phyloP scores from a whole-genome alignment of 1,139 yeast species.

The Pichia inconspicua region DNA sequence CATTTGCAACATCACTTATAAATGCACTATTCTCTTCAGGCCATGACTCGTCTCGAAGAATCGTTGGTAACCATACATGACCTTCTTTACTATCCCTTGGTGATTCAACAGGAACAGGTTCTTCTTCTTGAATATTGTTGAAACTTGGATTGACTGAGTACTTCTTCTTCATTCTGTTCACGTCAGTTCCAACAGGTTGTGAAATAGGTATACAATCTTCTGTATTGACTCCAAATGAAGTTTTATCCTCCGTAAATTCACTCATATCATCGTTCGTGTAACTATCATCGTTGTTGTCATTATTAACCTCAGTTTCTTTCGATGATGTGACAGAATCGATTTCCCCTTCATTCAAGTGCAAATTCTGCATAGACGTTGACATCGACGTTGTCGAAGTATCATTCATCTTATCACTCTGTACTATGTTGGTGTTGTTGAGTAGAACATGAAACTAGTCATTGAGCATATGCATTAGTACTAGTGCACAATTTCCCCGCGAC shows the following conservation, averaged over 20 bases:
- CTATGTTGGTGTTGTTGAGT: no score
- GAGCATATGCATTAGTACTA: no score
- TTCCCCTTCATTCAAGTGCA: not conserved
- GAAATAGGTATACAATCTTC: constrained; percentile 16
- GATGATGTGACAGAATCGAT: not conserved
- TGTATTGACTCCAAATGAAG: constrained; percentile 16
- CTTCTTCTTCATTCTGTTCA: constrained; percentile 11
- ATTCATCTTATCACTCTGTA: not conserved
- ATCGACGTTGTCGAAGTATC: not conserved
- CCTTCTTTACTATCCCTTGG: not conserved
- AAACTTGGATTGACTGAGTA: constrained; percentile 21
- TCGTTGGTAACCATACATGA: constrained; percentile 23
- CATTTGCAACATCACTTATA: constrained; percentile 4
- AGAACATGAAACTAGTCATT: not conserved
- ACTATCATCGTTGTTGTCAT: not conserved
- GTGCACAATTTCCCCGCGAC: not conserved
- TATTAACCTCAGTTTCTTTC: not conserved
- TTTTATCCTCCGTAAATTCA: not conserved
- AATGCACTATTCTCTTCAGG: constrained; percentile 12
- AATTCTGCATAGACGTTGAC: not conserved
- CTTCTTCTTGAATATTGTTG: not conserved
- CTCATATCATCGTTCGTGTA: not conserved
- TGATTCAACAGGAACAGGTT: not conserved
- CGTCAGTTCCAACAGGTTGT: not conserved
- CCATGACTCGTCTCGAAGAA: constrained; percentile 24